Evolutionary conservation across 106 monocot genomes (phyloP).

Genomic region (Amphibolis antarctica): DNA sequence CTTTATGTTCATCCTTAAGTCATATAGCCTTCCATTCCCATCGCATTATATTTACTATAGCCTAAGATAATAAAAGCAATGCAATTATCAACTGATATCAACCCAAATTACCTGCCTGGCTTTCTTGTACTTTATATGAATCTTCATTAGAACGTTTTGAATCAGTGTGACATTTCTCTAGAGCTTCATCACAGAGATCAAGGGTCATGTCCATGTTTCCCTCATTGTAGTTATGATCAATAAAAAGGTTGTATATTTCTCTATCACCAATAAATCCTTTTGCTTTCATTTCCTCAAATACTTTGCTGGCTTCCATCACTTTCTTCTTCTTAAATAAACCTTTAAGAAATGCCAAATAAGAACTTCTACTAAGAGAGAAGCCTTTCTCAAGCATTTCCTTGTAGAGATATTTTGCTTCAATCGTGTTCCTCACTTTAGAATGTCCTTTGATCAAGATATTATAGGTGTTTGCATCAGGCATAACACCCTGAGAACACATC

Average conservation of each 20-base stretch:
- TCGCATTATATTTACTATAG: neutral
- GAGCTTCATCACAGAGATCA: constrained; percentile 69
- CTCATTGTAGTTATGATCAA: constrained; percentile 52
- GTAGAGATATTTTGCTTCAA: constrained; percentile 75
- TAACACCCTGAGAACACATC: constrained; percentile 43
- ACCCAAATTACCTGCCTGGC: neutral
- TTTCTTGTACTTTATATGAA: neutral
- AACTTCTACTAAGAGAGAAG: constrained; percentile 32
- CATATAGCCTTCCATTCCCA: neutral
- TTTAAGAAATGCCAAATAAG: constrained; percentile 63
- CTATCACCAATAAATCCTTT: constrained; percentile 32
- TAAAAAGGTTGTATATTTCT: constrained; percentile 54
- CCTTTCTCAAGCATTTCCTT: constrained; percentile 72
- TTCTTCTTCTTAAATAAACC: constrained; percentile 56
- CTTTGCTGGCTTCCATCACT: constrained; percentile 45
- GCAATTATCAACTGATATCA: neutral
- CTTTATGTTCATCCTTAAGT: neutral
- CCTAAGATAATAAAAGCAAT: neutral
- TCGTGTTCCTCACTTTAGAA: constrained; percentile 84
- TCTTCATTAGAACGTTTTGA: neutral
- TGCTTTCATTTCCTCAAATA: constrained; percentile 81
- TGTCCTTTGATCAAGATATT: constrained; percentile 88
- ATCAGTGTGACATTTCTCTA: constrained; percentile 28
- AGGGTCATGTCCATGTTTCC: constrained; percentile 49
- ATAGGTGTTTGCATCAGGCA: constrained; percentile 82